These are phyloP conservation scores for Flueggea neowawraea DNA, from an alignment of 441 rosid species.

Conservation along the genomic window DNA sequence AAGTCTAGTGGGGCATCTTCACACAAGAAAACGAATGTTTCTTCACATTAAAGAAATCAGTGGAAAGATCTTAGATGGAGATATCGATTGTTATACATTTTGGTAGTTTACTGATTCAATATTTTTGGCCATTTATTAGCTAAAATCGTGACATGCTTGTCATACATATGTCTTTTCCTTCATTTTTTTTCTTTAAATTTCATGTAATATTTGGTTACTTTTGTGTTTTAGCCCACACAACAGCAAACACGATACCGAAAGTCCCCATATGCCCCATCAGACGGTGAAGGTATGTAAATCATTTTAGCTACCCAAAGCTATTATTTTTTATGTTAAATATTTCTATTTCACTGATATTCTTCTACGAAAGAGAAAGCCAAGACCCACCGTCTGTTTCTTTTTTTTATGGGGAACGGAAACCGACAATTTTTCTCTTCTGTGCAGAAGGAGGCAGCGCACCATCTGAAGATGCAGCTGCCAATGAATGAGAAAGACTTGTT, in stretches of 20 bases:
- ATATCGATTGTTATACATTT: neutral
- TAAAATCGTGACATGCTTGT: neutral
- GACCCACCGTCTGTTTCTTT: too few species aligned
- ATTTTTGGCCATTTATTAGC: neutral
- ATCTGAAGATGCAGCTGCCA: slow-evolving; percentile 47
- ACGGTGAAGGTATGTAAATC: slow-evolving; percentile 57
- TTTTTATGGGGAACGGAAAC: slow-evolving; percentile 1
- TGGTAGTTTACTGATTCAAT: neutral
- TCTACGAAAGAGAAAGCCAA: neutral
- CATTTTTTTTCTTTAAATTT: slow-evolving; percentile 3
- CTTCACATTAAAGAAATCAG: neutral
- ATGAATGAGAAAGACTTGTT: slow-evolving; percentile 35
- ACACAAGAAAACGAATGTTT: too few species aligned
- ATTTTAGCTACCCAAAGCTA: neutral
- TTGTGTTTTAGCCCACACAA: slow-evolving; percentile 72
- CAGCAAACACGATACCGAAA: slow-evolving; percentile 95
- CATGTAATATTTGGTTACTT: neutral
- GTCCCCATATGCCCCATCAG: slow-evolving; percentile 80
- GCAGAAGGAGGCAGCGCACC: slow-evolving; percentile 68
- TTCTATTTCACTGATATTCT: neutral
- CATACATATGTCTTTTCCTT: neutral
- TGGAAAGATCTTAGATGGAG: too few species aligned
- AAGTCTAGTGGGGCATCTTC: too few species aligned
- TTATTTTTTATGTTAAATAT: neutral
- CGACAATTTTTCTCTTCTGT: slow-evolving; percentile 1